Conservation (phyloP, 1,284 basidiomycete genomes). For the Hemileia vastatrix region DNA sequence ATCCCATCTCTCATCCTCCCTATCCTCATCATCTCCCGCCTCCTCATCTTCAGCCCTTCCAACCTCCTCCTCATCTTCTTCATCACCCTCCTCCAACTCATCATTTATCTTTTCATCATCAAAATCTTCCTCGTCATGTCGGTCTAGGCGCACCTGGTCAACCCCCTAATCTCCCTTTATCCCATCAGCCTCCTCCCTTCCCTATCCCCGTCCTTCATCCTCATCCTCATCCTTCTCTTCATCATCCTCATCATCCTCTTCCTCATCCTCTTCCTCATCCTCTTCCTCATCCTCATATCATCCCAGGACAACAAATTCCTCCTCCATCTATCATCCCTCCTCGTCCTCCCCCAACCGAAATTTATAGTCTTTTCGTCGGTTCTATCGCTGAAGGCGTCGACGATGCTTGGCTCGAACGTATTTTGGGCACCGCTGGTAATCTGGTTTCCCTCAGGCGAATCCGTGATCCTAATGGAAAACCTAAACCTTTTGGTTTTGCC, state of each 20-base stretch:
- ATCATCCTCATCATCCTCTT: not conserved
- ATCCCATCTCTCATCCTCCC: slow-evolving; percentile 8
- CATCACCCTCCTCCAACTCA: slow-evolving; percentile 13
- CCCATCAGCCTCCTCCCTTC: too few species aligned
- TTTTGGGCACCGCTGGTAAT: slow-evolving; percentile 36
- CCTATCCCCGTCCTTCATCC: too few species aligned
- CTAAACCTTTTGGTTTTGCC: slow-evolving; percentile 40
- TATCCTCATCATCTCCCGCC: slow-evolving; percentile 15
- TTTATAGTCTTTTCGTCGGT: slow-evolving; percentile 38
- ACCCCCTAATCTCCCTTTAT: too few species aligned
- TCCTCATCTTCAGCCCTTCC: slow-evolving; percentile 1
- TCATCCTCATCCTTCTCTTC: slow-evolving; percentile 3
- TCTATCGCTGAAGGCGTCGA: slow-evolving; percentile 36
- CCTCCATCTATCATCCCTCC: not conserved
- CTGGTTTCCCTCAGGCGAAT: slow-evolving; percentile 34
- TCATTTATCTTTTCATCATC: slow-evolving; percentile 7
- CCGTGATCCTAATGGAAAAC: slow-evolving; percentile 27
- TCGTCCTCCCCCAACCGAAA: slow-evolving; percentile 26
- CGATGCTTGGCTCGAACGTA: slow-evolving; percentile 36
- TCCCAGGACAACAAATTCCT: slow-evolving; percentile 2
- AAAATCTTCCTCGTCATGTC: slow-evolving; percentile 21
- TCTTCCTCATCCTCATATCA: too few species aligned
- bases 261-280: too few species aligned
- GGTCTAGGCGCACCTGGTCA: slow-evolving; percentile 21
- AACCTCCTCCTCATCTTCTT: not conserved